These are phyloP conservation scores for Dictyostelium capitatum DNA, from an alignment of 78 protist genomes.

Conservation along the genomic window DNA sequence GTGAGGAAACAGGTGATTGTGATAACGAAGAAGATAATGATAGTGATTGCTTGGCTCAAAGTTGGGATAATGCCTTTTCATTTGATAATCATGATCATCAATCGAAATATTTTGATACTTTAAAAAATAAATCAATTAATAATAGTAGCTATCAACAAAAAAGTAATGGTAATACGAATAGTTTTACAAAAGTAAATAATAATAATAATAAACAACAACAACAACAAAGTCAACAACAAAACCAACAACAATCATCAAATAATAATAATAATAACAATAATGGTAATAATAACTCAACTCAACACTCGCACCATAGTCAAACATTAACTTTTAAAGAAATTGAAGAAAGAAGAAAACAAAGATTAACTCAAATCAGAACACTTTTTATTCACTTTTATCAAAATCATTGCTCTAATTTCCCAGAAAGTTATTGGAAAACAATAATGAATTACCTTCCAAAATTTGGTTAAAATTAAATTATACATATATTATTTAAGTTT, in stretches of 20 bases:
- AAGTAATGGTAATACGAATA: neutral
- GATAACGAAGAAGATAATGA: constrained; percentile 45
- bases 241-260: neutral
- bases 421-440: constrained; percentile 64
- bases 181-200: neutral
- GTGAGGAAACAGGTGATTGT: constrained; percentile 8
- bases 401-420: constrained; percentile 24
- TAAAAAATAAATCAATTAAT: neutral
- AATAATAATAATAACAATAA: constrained; percentile 20
- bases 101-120: constrained; percentile 13
- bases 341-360: constrained; percentile 62
- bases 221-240: too few species aligned
- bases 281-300: neutral
- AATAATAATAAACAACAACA: neutral
- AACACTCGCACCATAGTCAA: constrained; percentile 13
- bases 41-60: constrained; percentile 25
- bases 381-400: constrained; percentile 49
- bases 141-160: neutral
- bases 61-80: constrained; percentile 41
- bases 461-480: constrained; percentile 23
- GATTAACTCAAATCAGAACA: constrained; percentile 30
- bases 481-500: too few species aligned
- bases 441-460: constrained; percentile 49
- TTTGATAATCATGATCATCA: neutral
- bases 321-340: constrained; percentile 22